Evolutionary conservation across 768 basidiomycete species (phyloP), one percentile per base, ranked within the genome.

Genomic region (Suillus spraguei): DNA sequence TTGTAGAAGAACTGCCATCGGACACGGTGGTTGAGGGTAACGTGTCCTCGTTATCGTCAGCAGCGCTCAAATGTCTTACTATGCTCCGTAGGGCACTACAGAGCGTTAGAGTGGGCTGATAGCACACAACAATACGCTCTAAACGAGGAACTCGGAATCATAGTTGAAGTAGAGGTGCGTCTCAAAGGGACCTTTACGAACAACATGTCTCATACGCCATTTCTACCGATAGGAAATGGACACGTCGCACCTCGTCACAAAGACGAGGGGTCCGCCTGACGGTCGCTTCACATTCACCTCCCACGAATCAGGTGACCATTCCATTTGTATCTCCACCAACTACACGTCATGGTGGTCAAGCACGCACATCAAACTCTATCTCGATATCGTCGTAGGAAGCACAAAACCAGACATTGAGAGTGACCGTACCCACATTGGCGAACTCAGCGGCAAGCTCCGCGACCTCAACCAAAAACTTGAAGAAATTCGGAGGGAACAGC

Each of bases 261-360:
- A 90, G 70, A 95, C 95, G 10, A 87, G 87, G n/a, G 97, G 97
- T 2, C 92, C 95, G 6, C 81, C 88, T 28, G 91, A 97, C 58
- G 92, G 97, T 35, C 87, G 87, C 63, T 99, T 99, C 80, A 99
- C 97, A 0, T 99, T 99, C 72, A 98, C 97, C 33, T 97, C 97
- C 5, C 95, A 97, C 74, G 94, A 96, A 64, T 85, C 96, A 35
- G 96, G 96, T 55, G 97, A 99, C 80, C 97, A 99, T 79, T 89
- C 92, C 60, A 97, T 99, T 72, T 99, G 97, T 74, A 85, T 99
- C 58, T 93, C 93, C 7, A 92, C 94, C 22, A 97, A 97, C 76
- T 91, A 94, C 77, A 89, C 94, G 3, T 87, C 92, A 17, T 97
- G 93, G 94, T 92, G 92, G 76, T 83, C 85, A 62, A 84, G 81